Conservation (phyloP, 2,329 filamentous ascomycete genomes). For the Colletotrichum tofieldiae region DNA sequence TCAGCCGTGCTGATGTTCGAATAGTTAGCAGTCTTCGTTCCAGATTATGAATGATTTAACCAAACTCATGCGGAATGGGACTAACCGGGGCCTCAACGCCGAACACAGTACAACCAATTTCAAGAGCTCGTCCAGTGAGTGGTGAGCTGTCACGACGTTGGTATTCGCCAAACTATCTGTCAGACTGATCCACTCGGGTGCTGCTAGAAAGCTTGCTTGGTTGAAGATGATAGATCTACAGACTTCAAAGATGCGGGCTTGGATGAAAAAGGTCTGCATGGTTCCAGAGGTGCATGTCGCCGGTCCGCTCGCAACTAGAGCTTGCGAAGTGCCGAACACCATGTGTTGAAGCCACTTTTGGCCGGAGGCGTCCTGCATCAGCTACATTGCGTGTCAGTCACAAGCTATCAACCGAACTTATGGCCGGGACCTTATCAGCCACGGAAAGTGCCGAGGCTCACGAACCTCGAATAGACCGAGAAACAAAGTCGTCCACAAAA, state of each 20-base stretch:
- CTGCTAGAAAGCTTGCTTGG: slow-evolving; percentile 48
- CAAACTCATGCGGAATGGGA: background rate
- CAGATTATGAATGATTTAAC: background rate
- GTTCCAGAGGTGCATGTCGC: slow-evolving; percentile 44
- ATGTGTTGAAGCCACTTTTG: slow-evolving; percentile 54
- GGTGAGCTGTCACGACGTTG: background rate
- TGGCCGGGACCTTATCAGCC: background rate
- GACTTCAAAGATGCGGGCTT: slow-evolving; percentile 52
- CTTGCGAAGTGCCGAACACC: slow-evolving; percentile 53
- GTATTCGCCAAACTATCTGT: slow-evolving; percentile 3
- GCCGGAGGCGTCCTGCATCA: slow-evolving; percentile 52
- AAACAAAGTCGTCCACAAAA: slow-evolving; percentile 53
- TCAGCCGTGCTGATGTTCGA: slow-evolving; percentile 12
- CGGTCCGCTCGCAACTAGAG: slow-evolving; percentile 51
- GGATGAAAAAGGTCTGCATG: slow-evolving; percentile 49
- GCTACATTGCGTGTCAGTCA: slow-evolving; percentile 44
- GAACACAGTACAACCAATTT: slow-evolving; percentile 53
- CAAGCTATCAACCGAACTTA: background rate
- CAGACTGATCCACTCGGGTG: slow-evolving; percentile 46
- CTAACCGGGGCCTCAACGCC: slow-evolving; percentile 50
- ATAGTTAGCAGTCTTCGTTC: background rate
- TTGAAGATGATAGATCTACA: slow-evolving; percentile 53
- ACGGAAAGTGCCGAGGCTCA: background rate
- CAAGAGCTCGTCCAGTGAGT: slow-evolving; percentile 48
- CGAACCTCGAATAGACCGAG: slow-evolving; percentile 54